Percentiles rank a stretch among this genome's conserved stretches.
phyloP scores from a whole-genome alignment of 2,329 filamentous ascomycete species.

The Parafenestella ontariensis region DNA sequence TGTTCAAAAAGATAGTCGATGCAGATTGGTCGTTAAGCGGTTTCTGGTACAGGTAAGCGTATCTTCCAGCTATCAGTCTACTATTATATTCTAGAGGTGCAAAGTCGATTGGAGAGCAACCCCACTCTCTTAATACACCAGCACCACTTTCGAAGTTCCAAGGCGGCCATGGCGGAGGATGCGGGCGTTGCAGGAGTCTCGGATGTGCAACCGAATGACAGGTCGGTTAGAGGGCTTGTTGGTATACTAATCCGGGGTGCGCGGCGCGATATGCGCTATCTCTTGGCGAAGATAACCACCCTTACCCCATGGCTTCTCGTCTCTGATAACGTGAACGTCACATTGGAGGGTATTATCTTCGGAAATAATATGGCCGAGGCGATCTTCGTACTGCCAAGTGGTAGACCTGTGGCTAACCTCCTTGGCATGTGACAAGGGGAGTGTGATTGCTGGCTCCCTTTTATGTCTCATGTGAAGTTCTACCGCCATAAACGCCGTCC shows the following conservation, averaged over 20 bases:
- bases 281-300: neutral
- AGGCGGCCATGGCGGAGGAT: neutral
- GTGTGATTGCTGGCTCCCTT: neutral
- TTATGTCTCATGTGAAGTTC: too few species aligned
- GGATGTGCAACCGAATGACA: neutral
- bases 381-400: too few species aligned
- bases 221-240: neutral
- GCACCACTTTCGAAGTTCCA: neutral
- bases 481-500: too few species aligned
- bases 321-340: neutral
- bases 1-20: neutral
- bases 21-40: neutral
- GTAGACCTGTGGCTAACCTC: too few species aligned
- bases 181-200: neutral
- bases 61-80: neutral
- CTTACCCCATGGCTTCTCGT: neutral
- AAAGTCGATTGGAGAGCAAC: neutral
- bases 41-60: neutral
- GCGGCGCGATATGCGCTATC: neutral
- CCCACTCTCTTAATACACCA: neutral
- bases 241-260: neutral
- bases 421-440: too few species aligned
- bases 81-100: neutral
- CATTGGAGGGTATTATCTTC: neutral
- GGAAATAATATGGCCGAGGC: neutral